A percentile compares a stretch with the other conserved stretches of the same genome.
Conservation (phyloP, 805 yeast species). For the Dipodascopsis tothii region DNA sequence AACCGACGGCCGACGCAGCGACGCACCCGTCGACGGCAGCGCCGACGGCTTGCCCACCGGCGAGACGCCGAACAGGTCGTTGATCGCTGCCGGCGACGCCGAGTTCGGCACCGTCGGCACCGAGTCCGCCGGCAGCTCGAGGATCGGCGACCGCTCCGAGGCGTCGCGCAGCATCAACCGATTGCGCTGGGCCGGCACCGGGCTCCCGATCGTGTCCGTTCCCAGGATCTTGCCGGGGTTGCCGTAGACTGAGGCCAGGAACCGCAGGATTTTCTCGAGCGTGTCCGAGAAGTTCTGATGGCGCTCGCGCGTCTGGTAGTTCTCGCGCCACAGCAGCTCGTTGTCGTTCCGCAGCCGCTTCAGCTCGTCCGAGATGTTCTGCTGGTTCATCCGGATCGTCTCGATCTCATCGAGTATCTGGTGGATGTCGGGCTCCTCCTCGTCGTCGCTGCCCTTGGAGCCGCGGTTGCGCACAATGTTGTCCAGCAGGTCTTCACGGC, state of each 20-base stretch:
- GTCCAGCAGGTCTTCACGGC: conserved; percentile 75
- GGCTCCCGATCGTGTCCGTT: conserved; percentile 11
- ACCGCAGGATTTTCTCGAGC: conserved; percentile 76
- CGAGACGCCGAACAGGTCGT: conserved; percentile 4
- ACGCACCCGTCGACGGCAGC: neutral
- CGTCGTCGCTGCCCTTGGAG: conserved; percentile 37
- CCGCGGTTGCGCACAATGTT: conserved; percentile 71
- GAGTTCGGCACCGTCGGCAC: conserved; percentile 1
- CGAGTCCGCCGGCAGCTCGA: conserved; percentile 8
- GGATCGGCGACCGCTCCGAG: conserved; percentile 18
- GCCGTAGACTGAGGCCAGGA: conserved; percentile 76
- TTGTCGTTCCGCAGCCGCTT: conserved; percentile 79
- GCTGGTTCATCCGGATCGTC: conserved; percentile 66
- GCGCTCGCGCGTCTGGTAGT: conserved; percentile 72
- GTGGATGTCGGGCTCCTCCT: conserved; percentile 40
- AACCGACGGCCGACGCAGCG: neutral
- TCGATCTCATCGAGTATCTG: conserved; percentile 65
- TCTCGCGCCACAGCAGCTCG: conserved; percentile 86
- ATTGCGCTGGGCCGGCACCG: conserved; percentile 21
- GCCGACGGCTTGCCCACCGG: conserved; percentile 5
- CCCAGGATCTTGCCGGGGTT: conserved; percentile 45
- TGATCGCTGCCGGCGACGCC: conserved; percentile 2
- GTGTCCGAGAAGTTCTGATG: conserved; percentile 82
- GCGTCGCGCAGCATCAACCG: conserved; percentile 23
- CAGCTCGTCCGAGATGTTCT: conserved; percentile 75